Conservation (phyloP, 2,329 filamentous ascomycete species). For the Cephalotrichum gorgonifer region DNA sequence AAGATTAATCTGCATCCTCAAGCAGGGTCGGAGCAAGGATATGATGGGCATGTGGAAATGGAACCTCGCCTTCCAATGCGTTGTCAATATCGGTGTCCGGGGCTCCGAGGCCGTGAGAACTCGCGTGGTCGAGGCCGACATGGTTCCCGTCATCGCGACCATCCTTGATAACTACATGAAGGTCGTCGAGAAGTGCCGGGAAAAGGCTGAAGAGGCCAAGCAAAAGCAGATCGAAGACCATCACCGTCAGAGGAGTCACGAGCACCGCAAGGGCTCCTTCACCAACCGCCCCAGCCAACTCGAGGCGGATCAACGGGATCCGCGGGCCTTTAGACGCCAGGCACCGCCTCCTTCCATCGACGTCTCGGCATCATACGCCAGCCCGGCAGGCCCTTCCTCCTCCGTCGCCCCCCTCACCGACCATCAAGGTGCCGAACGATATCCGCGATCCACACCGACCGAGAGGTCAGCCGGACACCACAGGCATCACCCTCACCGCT, state of each 20-base stretch:
- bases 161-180: constrained; percentile 98
- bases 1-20: constrained; percentile 91
- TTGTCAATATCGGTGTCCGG: constrained; percentile 95
- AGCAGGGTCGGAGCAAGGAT: constrained; percentile 92
- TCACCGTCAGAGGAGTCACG: constrained; percentile 39
- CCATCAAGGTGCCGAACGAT: constrained; percentile 5
- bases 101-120: constrained; percentile 92
- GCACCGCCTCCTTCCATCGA: constrained; percentile 66
- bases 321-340: constrained; percentile 60
- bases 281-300: constrained; percentile 40
- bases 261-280: constrained; percentile 41
- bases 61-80: constrained; percentile 98
- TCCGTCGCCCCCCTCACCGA: constrained; percentile 19
- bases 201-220: constrained; percentile 76
- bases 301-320: constrained; percentile 51
- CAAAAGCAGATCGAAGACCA: constrained; percentile 52
- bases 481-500: constrained; percentile 39
- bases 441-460: not conserved
- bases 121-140: constrained; percentile 93
- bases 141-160: constrained; percentile 97
- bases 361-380: constrained; percentile 32
- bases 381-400: constrained; percentile 10
- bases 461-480: constrained; percentile 22
- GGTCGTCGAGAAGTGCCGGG: constrained; percentile 83
- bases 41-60: constrained; percentile 99